Conservation (phyloP, 257 asterid species). For the Rhazya stricta region DNA sequence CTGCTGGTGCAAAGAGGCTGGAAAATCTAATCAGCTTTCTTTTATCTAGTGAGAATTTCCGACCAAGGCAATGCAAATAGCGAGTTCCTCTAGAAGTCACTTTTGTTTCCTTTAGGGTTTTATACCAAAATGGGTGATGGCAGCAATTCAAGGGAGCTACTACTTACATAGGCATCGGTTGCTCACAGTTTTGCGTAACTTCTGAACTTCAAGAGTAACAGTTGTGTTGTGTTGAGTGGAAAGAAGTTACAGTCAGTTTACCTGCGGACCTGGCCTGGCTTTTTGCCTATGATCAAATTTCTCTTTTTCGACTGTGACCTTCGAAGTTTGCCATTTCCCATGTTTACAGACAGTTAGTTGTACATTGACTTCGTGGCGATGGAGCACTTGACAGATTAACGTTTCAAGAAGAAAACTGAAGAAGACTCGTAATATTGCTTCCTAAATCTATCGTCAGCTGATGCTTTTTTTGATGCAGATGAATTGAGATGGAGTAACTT, state of each 20-base stretch:
- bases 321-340: not conserved
- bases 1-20: constrained; percentile 73
- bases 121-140: constrained; percentile 3
- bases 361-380: not conserved
- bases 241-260: not conserved
- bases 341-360: not conserved
- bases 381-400: not conserved
- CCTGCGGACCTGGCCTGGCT: not conserved
- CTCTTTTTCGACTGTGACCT: not conserved
- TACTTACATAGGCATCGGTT: not conserved
- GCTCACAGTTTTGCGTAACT: not conserved
- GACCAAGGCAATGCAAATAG: constrained; percentile 78
- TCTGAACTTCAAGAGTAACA: not conserved
- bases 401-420: not conserved
- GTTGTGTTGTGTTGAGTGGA: not conserved
- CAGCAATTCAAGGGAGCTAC: not conserved
- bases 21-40: constrained; percentile 57
- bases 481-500: not conserved
- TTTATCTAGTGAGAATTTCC: constrained; percentile 54
- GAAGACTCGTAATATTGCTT: not conserved
- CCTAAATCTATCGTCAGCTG: not conserved
- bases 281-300: not conserved
- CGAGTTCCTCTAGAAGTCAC: constrained; percentile 7
- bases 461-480: not conserved
- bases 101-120: constrained; percentile 5